Base-by-base conservation (phyloP, 2,329 filamentous ascomycete species). In the Colletotrichum lindemuthianum region DNA sequence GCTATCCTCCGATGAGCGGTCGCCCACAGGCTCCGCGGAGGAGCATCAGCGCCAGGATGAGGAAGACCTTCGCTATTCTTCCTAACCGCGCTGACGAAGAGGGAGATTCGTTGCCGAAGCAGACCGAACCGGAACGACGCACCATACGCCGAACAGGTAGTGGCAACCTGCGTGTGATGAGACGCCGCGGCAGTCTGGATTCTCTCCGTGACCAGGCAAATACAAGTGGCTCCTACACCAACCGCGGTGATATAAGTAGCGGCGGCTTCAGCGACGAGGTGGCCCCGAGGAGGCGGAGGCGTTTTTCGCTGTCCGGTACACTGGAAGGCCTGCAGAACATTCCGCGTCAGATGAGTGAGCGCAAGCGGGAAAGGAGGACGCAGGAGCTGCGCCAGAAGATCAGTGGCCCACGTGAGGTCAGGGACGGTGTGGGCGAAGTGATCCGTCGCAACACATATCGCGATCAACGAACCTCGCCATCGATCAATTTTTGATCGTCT, bases 331-430 rank as follows among this genome's bases (percentile, higher is more conserved):
- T 86, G 45, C 82, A 83, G 48, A 85, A 83, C 33, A 73, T 90
- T 4, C 81, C 84, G 39, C 80, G 84, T 13, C 81, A 82, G 51
- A 69, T 89, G 13, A 88, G 84, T 70, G 88, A 90, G 70, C 81
- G 81, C 67, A 79, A 84, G 55, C 81, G 86, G 32, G 85, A 88
- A 75, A 88, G 86, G 75, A 78, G 88, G 55, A 84, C 82, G 24
- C 80, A 84, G 63, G 86, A 86, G 70, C 77, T 90, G 57, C 80
- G 87, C 8, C 78, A 83, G 68, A 88, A 82, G 73, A 90, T 90
- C 48, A 88, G 86, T 65, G 82, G 80, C 6, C 88, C 88, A 0
- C 81, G 77, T 32, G 84, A 87, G 70, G 85, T 88, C 16, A 77
- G 85, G 33, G 86, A 88, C 67, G 85, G 85, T 4, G 83, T 88